phyloP scores from a whole-genome alignment of 345 rosid species.

The Salix koriyanagi region DNA sequence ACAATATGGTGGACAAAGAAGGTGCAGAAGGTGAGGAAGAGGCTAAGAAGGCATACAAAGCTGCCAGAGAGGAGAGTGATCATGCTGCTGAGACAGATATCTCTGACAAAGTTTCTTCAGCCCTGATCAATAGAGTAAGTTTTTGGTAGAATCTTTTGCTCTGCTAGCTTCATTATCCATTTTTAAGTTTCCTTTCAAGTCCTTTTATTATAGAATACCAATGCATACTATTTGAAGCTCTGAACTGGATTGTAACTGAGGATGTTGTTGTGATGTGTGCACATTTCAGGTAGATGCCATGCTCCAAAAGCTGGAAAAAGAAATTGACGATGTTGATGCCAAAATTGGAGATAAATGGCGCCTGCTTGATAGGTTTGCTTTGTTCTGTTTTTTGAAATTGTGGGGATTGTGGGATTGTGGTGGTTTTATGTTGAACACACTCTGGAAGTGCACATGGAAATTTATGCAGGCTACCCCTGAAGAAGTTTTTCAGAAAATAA shows the following conservation, averaged over 20 bases:
- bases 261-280: conserved; percentile 4
- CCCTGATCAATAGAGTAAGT: conserved; percentile 67
- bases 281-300: conserved; percentile 72
- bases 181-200: too few relatives aligned
- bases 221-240: neutral
- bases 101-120: conserved; percentile 76
- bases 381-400: conserved; percentile 1
- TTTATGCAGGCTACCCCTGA: neutral
- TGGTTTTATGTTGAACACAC: conserved; percentile 6
- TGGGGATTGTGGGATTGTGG: neutral
- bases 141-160: neutral
- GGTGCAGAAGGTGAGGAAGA: conserved; percentile 74
- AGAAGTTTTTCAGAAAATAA: neutral
- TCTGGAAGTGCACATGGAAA: neutral
- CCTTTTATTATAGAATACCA: neutral
- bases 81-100: conserved; percentile 54
- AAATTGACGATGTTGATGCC: conserved; percentile 94
- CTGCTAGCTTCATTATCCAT: neutral
- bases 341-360: conserved; percentile 94
- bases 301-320: conserved; percentile 96
- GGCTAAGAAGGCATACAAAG: conserved; percentile 78
- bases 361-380: conserved; percentile 74
- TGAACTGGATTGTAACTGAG: neutral
- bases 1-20: conserved; percentile 86
- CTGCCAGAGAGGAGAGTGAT: conserved; percentile 78